Evolutionary conservation across 129 eudicot species (phyloP).

Genomic region (Lactuca saligna): DNA sequence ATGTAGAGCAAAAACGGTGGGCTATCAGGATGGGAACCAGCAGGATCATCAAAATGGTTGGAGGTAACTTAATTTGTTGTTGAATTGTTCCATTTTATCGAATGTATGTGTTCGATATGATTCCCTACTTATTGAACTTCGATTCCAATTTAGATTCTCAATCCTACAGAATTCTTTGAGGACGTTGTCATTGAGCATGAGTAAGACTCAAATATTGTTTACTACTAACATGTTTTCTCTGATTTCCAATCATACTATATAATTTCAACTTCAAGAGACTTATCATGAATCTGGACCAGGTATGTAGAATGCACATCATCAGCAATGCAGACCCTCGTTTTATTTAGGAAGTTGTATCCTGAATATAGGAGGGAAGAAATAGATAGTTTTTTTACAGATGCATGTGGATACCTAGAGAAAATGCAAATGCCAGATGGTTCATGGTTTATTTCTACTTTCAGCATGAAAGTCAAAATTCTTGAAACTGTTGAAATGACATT

Average conservation of each 20-base stretch:
- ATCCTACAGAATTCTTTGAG: slow-evolving; percentile 74
- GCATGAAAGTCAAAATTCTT: background rate
- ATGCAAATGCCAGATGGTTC: slow-evolving; percentile 73
- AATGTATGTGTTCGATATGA: background rate
- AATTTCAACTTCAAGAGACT: background rate
- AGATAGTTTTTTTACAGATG: slow-evolving; percentile 41
- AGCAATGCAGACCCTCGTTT: slow-evolving; percentile 48
- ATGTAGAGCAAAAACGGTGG: slow-evolving; percentile 89
- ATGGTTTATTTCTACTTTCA: slow-evolving; percentile 40
- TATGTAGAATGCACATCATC: slow-evolving; percentile 67
- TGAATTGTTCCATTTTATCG: background rate
- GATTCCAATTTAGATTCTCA: slow-evolving; percentile 49
- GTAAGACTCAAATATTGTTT: slow-evolving; percentile 13
- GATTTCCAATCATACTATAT: background rate
- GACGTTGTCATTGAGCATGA: slow-evolving; percentile 73
- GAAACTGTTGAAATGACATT: background rate
- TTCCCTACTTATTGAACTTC: background rate
- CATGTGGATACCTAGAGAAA: slow-evolving; percentile 47
- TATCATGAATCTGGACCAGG: slow-evolving; percentile 19
- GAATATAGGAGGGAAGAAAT: slow-evolving; percentile 53
- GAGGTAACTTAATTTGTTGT: slow-evolving; percentile 51
- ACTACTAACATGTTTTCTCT: background rate
- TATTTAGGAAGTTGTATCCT: slow-evolving; percentile 61
- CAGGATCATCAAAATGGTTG: slow-evolving; percentile 49
- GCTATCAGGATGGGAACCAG: slow-evolving; percentile 77